Conservation (phyloP, 2,329 filamentous ascomycete species). For the Diplodia seriata region DNA sequence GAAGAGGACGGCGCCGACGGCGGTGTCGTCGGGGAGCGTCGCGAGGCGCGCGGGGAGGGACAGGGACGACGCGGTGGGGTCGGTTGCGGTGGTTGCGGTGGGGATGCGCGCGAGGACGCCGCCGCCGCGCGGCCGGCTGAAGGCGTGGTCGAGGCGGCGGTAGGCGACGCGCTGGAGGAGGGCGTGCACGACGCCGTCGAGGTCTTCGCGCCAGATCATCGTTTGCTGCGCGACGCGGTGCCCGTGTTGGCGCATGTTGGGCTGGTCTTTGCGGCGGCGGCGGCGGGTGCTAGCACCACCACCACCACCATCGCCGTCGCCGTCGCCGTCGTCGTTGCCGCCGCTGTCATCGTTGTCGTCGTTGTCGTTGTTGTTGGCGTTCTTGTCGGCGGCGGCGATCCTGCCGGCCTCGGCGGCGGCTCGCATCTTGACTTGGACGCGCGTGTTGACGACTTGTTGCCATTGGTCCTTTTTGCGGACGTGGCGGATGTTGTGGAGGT, state of each 20-base stretch:
- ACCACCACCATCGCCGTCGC: too few species aligned
- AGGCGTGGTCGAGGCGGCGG: slow-evolving; percentile 48
- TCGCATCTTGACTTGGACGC: slow-evolving; percentile 43
- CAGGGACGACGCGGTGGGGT: too few species aligned
- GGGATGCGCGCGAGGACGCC: slow-evolving; percentile 3
- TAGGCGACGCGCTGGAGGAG: slow-evolving; percentile 48
- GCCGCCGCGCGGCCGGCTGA: slow-evolving; percentile 37
- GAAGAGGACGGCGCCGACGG: slow-evolving; percentile 20
- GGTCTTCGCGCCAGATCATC: slow-evolving; percentile 57
- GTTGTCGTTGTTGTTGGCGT: slow-evolving; percentile 38
- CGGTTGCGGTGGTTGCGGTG: too few species aligned
- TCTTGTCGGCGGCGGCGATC: slow-evolving; percentile 29
- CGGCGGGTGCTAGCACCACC: too few species aligned
- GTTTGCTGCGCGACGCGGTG: slow-evolving; percentile 20
- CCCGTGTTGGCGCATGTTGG: too few species aligned
- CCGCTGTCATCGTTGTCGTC: slow-evolving; percentile 36
- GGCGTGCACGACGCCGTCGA: slow-evolving; percentile 52
- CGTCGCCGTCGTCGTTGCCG: slow-evolving; percentile 33
- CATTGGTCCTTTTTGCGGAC: slow-evolving; percentile 32
- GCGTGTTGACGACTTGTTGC: slow-evolving; percentile 38
- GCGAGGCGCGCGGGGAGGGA: neutral
- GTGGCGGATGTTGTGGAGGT: neutral
- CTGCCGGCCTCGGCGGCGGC: too few species aligned
- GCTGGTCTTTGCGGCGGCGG: neutral
- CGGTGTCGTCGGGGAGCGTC: neutral